These are phyloP conservation scores for Pilatotrama ljubarskyi DNA, from an alignment of 768 basidiomycete species.

Conservation along the genomic window DNA sequence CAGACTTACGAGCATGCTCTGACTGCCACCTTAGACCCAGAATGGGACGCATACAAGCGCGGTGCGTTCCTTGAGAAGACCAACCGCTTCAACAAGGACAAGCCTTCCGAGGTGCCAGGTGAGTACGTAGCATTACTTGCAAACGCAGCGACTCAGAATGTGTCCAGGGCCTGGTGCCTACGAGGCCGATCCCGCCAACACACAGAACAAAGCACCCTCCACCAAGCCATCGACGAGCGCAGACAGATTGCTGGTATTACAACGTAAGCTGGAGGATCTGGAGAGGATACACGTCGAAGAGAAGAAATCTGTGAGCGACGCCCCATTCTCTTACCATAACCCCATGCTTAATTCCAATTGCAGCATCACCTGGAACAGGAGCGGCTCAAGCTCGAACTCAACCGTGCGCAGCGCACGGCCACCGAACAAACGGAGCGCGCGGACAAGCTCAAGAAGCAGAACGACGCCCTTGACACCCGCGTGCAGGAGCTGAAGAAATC, in stretches of 20 bases:
- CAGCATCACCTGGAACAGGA: conserved; percentile 67
- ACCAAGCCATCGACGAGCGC: conserved; percentile 15
- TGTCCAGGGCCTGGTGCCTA: conserved; percentile 38
- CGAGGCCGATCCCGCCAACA: conserved; percentile 27
- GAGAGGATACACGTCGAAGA: conserved; percentile 63
- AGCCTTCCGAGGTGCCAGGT: conserved; percentile 45
- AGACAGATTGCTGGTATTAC: conserved; percentile 56
- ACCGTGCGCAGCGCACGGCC: conserved; percentile 45
- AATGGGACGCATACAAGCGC: conserved; percentile 53
- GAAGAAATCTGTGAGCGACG: conserved; percentile 58
- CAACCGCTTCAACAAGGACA: conserved; percentile 50
- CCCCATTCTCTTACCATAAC: background rate
- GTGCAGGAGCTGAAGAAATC: conserved; percentile 61
- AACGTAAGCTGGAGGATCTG: conserved; percentile 64
- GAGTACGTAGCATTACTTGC: background rate
- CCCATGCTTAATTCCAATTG: conserved; percentile 1
- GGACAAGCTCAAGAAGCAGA: conserved; percentile 67
- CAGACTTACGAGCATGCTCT: background rate
- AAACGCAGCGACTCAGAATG: background rate
- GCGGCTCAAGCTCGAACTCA: conserved; percentile 56
- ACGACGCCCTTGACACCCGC: conserved; percentile 54
- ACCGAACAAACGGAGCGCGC: conserved; percentile 52
- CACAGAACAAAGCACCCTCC: conserved; percentile 30
- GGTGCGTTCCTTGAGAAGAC: conserved; percentile 61
- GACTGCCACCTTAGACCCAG: conserved; percentile 36